phyloP scores from a whole-genome alignment of 164 flowering plant genomes.

The Nymphaea colorata region DNA sequence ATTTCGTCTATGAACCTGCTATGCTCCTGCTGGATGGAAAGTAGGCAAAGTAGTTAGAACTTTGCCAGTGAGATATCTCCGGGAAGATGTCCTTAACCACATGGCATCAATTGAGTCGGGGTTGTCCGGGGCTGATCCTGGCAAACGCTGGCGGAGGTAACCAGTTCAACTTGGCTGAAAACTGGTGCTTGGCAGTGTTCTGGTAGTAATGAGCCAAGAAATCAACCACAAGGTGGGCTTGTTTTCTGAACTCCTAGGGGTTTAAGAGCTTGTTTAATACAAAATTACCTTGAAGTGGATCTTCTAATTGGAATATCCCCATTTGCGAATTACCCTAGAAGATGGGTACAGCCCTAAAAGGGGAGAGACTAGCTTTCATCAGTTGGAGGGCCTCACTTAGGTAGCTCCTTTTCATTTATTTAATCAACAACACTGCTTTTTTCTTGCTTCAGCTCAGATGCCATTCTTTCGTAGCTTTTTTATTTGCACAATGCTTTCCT shows the following conservation, averaged over 20 bases:
- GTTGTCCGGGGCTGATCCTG: constrained; percentile 34
- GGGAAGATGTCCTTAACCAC: constrained; percentile 38
- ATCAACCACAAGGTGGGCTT: constrained; percentile 47
- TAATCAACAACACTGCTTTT: no score
- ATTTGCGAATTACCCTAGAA: no score
- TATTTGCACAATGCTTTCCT: no score
- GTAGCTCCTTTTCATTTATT: no score
- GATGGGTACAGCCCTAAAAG: no score
- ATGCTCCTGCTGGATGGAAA: constrained; percentile 38
- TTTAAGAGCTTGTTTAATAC: constrained; percentile 22
- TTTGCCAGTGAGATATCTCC: constrained; percentile 66
- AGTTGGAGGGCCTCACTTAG: no score
- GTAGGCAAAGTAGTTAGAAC: constrained; percentile 54
- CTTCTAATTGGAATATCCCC: no score
- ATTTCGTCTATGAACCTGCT: constrained; percentile 60
- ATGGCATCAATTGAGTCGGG: constrained; percentile 44
- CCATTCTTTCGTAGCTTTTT: no score
- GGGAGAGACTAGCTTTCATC: no score
- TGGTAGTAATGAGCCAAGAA: constrained; percentile 56
- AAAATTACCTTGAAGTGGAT: no score
- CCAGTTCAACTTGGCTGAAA: constrained; percentile 56
- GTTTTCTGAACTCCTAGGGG: constrained; percentile 46
- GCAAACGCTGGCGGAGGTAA: constrained; percentile 32
- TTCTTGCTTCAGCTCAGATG: no score
- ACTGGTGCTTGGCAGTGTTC: constrained; percentile 45